A percentile compares a stretch with the other conserved stretches of the same genome.
Evolutionary conservation across 352 stramenopile genomes (phyloP).

Genomic region (Globisporangium rhizosaccharum): DNA sequence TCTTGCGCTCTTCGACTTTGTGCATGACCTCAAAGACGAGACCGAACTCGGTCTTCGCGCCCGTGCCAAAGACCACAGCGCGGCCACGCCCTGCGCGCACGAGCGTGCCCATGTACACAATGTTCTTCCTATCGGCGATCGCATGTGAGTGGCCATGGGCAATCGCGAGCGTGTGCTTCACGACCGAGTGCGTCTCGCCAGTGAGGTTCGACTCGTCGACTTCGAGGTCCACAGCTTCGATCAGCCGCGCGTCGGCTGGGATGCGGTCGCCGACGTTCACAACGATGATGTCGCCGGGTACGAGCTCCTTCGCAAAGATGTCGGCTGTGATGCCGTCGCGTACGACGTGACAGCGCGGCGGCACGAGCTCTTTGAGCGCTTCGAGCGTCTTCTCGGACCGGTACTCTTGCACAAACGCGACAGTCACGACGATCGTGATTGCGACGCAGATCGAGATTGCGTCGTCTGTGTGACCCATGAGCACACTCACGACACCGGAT

Average conservation of each 20-base stretch:
- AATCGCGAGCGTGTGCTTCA: conserved; percentile 60
- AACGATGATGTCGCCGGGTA: conserved; percentile 84
- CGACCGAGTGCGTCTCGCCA: conserved; percentile 87
- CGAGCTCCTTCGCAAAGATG: conserved; percentile 70
- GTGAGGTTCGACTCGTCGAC: conserved; percentile 95
- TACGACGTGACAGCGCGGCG: conserved; percentile 62
- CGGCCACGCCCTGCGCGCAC: conserved; percentile 89
- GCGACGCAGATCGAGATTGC: conserved; percentile 94
- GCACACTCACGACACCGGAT: conserved; percentile 86
- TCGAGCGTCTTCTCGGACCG: conserved; percentile 85
- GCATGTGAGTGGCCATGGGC: conserved; percentile 61
- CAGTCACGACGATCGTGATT: conserved; percentile 95
- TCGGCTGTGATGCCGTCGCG: conserved; percentile 49
- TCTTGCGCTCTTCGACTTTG: conserved; percentile 91
- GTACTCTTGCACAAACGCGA: conserved; percentile 93
- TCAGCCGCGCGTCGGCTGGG: conserved; percentile 87
- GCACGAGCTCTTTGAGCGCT: conserved; percentile 76
- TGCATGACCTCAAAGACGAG: conserved; percentile 93
- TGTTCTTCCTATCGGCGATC: conserved; percentile 82
- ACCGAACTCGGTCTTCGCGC: conserved; percentile 94
- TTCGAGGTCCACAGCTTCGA: conserved; percentile 84
- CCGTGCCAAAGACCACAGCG: conserved; percentile 93
- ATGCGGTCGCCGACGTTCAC: conserved; percentile 92
- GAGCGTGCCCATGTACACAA: conserved; percentile 97
- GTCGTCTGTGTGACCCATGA: conserved; percentile 93